These are phyloP conservation scores for Aspergillus steynii DNA, from an alignment of 495 filamentous ascomycete species.

Conservation along the genomic window DNA sequence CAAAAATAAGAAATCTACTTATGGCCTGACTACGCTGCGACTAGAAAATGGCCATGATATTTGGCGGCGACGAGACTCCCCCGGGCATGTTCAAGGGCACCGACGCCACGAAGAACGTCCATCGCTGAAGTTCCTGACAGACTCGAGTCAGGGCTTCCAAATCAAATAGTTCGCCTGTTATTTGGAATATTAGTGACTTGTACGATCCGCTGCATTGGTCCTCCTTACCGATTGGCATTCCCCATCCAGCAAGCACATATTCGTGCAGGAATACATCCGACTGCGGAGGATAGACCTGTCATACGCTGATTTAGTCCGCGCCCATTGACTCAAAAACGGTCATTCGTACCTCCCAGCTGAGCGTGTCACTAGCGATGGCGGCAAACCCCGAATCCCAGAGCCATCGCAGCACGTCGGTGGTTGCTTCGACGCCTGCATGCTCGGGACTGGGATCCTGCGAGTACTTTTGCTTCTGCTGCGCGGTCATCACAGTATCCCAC, in stretches of 20 bases:
- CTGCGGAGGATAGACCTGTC: constrained; percentile 36
- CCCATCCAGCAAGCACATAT: constrained; percentile 56
- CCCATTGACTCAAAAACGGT: background rate
- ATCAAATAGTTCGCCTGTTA: constrained; percentile 54
- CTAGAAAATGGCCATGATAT: constrained; percentile 46
- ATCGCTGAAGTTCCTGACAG: constrained; percentile 46
- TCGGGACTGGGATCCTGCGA: constrained; percentile 25
- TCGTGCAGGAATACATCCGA: constrained; percentile 49
- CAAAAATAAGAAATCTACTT: background rate
- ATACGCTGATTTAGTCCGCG: constrained; percentile 4
- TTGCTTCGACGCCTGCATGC: constrained; percentile 46
- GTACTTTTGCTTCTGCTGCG: constrained; percentile 36
- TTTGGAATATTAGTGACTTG: constrained; percentile 8
- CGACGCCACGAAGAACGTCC: constrained; percentile 56
- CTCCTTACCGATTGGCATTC: constrained; percentile 52
- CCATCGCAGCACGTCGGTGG: constrained; percentile 44
- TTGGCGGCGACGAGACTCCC: constrained; percentile 51
- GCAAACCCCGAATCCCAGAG: constrained; percentile 51
- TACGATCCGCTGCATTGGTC: background rate
- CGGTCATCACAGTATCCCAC: constrained; percentile 38
- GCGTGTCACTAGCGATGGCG: constrained; percentile 51
- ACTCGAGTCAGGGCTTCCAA: constrained; percentile 46
- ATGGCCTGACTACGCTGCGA: constrained; percentile 4
- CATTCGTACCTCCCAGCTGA: constrained; percentile 44
- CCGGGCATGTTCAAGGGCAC: constrained; percentile 55